Evolutionary conservation across 2,329 filamentous ascomycete species (phyloP).

Genomic region (Fusarium newnesense): DNA sequence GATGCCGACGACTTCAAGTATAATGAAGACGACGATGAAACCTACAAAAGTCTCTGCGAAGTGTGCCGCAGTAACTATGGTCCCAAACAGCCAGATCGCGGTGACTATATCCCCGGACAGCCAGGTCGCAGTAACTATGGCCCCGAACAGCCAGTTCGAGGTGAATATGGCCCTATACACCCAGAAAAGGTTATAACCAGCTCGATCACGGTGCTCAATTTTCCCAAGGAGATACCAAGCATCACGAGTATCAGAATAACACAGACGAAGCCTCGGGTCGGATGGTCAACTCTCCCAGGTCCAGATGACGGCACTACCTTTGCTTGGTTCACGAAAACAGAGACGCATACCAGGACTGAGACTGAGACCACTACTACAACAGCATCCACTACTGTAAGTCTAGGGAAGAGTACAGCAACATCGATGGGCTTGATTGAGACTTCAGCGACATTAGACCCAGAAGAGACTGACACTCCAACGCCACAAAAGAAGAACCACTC

Average conservation of each 20-base stretch:
- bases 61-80: not conserved
- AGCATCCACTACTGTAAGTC: not conserved
- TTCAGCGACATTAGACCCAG: not conserved
- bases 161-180: not conserved
- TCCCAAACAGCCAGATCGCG: not conserved
- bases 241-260: slow-evolving; percentile 1
- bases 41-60: not conserved
- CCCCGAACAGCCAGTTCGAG: not conserved
- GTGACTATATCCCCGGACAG: too few species aligned
- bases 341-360: not conserved
- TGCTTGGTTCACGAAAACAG: not conserved
- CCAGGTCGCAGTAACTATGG: not conserved
- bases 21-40: not conserved
- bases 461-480: not conserved
- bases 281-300: not conserved
- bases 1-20: not conserved
- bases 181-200: not conserved
- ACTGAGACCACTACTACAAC: not conserved
- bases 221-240: not conserved
- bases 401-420: not conserved
- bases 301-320: not conserved
- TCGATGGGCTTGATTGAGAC: not conserved
- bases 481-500: not conserved
- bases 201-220: not conserved
- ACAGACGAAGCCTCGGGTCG: not conserved